A percentile compares a stretch with the other conserved stretches of the same genome.
phyloP scores from a whole-genome alignment of 805 yeast genomes.

The Ogataea polymorpha region DNA sequence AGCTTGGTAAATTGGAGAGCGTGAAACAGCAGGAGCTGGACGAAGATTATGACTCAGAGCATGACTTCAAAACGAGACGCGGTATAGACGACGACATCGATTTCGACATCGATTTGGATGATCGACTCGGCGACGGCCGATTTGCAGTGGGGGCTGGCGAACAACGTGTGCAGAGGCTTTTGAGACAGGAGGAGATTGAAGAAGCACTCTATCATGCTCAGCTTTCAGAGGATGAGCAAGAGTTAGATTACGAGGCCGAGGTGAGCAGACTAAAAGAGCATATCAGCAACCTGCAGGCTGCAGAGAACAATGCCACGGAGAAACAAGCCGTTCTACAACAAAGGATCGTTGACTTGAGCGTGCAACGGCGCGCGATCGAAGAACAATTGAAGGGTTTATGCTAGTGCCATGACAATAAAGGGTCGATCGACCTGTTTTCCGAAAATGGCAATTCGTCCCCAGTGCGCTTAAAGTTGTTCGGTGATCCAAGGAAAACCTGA shows the following conservation, averaged over 20 bases:
- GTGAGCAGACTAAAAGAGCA: slow-evolving; percentile 1
- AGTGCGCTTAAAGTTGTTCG: slow-evolving; percentile 10
- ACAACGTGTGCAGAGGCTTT: slow-evolving; percentile 22
- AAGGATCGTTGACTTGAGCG: slow-evolving; percentile 1
- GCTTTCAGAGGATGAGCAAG: slow-evolving; percentile 18
- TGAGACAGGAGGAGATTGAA: slow-evolving; percentile 32
- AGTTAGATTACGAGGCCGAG: slow-evolving; percentile 3
- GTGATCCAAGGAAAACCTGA: slow-evolving; percentile 6
- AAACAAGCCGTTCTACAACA: neutral
- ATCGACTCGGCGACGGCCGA: slow-evolving; percentile 26
- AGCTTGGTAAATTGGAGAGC: slow-evolving; percentile 11
- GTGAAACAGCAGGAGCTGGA: slow-evolving; percentile 16
- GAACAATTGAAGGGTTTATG: slow-evolving; percentile 3
- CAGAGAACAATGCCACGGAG: slow-evolving; percentile 1
- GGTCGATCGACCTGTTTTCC: slow-evolving; percentile 13
- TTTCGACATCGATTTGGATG: slow-evolving; percentile 22
- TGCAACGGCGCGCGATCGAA: slow-evolving; percentile 1
- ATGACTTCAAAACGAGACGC: slow-evolving; percentile 11
- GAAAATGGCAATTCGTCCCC: slow-evolving; percentile 16
- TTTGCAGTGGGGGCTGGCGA: slow-evolving; percentile 32
- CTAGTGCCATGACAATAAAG: slow-evolving; percentile 4
- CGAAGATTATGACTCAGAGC: slow-evolving; percentile 23
- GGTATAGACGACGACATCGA: slow-evolving; percentile 10
- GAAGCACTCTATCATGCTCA: slow-evolving; percentile 34
- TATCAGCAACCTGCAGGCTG: neutral